Evolutionary conservation across 495 filamentous ascomycete genomes (phyloP).

Genomic region (Hypoxylon rickii): DNA sequence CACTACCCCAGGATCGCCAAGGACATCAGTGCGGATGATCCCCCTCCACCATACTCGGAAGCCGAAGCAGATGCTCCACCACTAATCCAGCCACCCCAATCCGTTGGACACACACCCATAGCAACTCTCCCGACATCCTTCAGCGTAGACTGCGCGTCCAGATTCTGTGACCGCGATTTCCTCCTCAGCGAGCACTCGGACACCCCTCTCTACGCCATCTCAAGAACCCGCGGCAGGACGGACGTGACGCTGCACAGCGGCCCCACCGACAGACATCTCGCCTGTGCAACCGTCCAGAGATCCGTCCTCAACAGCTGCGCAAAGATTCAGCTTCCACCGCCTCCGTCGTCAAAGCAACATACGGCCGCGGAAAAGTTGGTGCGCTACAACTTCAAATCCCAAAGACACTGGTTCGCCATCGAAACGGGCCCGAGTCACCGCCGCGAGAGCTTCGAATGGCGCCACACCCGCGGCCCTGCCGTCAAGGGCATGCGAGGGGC

Average conservation of each 20-base stretch:
- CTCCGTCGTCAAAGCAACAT: too few species aligned
- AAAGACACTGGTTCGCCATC: conserved; percentile 27
- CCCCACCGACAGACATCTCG: conserved; percentile 3
- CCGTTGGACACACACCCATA: too few species aligned
- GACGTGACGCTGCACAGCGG: conserved; percentile 35
- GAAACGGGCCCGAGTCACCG: conserved; percentile 10
- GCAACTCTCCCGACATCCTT: conserved; percentile 29
- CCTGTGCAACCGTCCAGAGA: conserved; percentile 21
- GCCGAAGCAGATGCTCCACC: not conserved
- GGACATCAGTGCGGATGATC: too few species aligned
- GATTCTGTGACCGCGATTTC: conserved; percentile 8
- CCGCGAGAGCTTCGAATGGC: conserved; percentile 40
- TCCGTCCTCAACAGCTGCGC: not conserved
- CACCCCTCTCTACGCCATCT: conserved; percentile 33
- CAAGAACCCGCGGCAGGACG: conserved; percentile 13
- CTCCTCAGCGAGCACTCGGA: conserved; percentile 31
- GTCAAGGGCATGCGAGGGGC: conserved; percentile 18
- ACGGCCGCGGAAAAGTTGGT: too few species aligned
- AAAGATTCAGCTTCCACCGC: conserved; percentile 16
- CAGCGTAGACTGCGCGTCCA: conserved; percentile 27
- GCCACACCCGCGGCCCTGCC: conserved; percentile 26
- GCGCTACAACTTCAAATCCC: not conserved
- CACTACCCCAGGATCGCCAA: too few species aligned
- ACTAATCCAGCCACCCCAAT: not conserved
- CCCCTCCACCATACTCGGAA: not conserved